phyloP scores from a whole-genome alignment of 208 protist species.

The Leishmania gerbilli region DNA sequence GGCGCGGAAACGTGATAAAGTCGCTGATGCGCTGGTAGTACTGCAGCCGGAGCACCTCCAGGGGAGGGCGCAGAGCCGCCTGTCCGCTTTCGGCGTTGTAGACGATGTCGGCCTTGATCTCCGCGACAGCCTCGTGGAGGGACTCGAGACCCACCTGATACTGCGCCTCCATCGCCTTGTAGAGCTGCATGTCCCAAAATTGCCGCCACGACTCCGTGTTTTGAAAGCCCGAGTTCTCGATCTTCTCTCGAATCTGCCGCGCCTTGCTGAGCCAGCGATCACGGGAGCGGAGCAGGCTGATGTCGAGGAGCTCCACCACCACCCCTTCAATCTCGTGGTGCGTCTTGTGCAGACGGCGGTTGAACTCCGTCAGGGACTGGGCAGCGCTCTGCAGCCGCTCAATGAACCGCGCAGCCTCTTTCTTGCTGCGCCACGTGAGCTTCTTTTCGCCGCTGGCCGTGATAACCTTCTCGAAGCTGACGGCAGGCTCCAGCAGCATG shows the following conservation, averaged over 20 bases:
- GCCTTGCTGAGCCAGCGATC: slow-evolving; percentile 94
- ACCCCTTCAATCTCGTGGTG: slow-evolving; percentile 87
- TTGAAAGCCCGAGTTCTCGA: slow-evolving; percentile 84
- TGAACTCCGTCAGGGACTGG: slow-evolving; percentile 89
- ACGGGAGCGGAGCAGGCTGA: slow-evolving; percentile 92
- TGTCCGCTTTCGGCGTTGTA: slow-evolving; percentile 85
- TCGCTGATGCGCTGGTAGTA: slow-evolving; percentile 96
- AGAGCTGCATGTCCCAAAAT: slow-evolving; percentile 98
- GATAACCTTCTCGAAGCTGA: slow-evolving; percentile 92
- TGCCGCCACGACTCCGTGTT: slow-evolving; percentile 93
- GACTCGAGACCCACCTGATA: slow-evolving; percentile 94
- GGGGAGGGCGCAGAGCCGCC: slow-evolving; percentile 81
- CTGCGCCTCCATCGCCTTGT: slow-evolving; percentile 97
- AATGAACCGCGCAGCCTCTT: slow-evolving; percentile 87
- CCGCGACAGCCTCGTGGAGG: slow-evolving; percentile 91
- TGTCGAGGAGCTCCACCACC: slow-evolving; percentile 87
- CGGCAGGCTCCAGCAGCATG: slow-evolving; percentile 89
- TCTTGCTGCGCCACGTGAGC: slow-evolving; percentile 84
- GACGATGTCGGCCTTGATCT: slow-evolving; percentile 93
- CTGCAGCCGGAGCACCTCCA: slow-evolving; percentile 91
- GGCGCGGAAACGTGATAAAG: slow-evolving; percentile 94
- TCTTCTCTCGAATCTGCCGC: slow-evolving; percentile 85
- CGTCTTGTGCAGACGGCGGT: slow-evolving; percentile 92
- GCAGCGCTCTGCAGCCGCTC: slow-evolving; percentile 79
- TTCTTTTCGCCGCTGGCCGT: slow-evolving; percentile 78